Base-by-base conservation (phyloP, 2,329 filamentous ascomycete genomes). In the Magnaporthiopsis rhizophila region DNA sequence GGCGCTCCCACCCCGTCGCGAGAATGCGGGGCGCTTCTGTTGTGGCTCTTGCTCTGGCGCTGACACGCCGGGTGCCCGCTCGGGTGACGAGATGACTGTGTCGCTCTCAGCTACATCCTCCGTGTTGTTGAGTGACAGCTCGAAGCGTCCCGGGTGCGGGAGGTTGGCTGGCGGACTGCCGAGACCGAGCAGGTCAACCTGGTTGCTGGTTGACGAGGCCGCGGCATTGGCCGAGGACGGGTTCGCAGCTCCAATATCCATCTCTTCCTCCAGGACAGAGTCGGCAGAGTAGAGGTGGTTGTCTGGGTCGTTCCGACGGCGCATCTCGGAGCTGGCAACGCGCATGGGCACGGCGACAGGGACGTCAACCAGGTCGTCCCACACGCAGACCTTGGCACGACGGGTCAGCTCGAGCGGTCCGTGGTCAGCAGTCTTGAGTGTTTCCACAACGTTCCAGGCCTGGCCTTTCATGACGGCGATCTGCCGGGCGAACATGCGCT, bases 401-500 rank as follows among this genome's bases (percentile, higher is more conserved):
- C 95, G 85, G 5, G 95, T 98, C 63, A 99, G 84, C 77, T 89
- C 95, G 24, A 99, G 80, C 0, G 95, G 95, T 0, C 95, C 95
- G 72, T 98, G 94, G 72, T 98, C 95, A 0, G 86, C 82, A 24
- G 90, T 90, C 75, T 99, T 99, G 66, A 99, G 83, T 0, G 95
- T 97, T 78, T 99, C 95, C 5, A 99, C 95, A 0, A 99, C 95
- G 73, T 99, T 99, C 92, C 95, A 99, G 0, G 95, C 95, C 74
- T 99, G 95, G 13, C 95, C 95, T 77, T 99, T 99, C 92, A 99
- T 97, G 65, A 99, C 95, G 0, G 95, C 94, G 67, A 99, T 96
- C 73, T 99, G 95, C 69, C 91, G 88, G n/a, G 92, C 92, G 77
- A 97, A 99, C 95, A 99, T 99, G 76, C 91, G 89, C 78, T 99